Conservation (phyloP, 768 basidiomycete species). For the Tylopilus rubrobrunneus region DNA sequence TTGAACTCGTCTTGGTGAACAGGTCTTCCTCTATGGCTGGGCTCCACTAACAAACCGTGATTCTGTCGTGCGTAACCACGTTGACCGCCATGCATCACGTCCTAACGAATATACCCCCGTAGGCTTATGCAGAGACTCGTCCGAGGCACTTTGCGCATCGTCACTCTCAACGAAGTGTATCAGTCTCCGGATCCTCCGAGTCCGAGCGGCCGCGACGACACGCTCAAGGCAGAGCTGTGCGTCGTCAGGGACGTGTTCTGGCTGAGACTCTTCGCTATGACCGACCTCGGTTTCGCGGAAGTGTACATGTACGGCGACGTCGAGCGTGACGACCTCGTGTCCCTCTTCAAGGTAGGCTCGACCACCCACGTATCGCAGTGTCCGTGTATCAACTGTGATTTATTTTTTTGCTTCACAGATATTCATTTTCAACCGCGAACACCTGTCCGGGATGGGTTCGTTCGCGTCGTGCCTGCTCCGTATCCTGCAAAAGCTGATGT, state of each 20-base stretch:
- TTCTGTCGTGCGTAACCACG: no score
- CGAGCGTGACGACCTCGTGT: neutral
- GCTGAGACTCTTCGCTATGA: neutral
- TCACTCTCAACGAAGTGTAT: neutral
- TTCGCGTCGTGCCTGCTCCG: neutral
- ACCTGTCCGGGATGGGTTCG: neutral
- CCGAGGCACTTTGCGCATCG: neutral
- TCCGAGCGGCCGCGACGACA: neutral
- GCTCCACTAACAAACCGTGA: no score
- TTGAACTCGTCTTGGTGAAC: neutral
- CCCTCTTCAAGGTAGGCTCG: constrained; percentile 1
- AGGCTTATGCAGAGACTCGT: neutral
- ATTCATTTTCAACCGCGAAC: neutral
- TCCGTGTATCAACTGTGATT: neutral
- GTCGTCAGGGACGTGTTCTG: neutral
- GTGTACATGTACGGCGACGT: neutral
- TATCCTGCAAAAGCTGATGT: neutral
- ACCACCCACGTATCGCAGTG: neutral
- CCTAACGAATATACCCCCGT: neutral
- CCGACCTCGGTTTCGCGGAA: neutral
- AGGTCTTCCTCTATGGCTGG: no score
- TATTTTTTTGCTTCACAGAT: neutral
- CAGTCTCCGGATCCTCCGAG: neutral
- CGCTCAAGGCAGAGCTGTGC: neutral
- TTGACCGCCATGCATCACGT: no score